Evolutionary conservation across 495 filamentous ascomycete species (phyloP).

Genomic region (Bombardia bombarda): DNA sequence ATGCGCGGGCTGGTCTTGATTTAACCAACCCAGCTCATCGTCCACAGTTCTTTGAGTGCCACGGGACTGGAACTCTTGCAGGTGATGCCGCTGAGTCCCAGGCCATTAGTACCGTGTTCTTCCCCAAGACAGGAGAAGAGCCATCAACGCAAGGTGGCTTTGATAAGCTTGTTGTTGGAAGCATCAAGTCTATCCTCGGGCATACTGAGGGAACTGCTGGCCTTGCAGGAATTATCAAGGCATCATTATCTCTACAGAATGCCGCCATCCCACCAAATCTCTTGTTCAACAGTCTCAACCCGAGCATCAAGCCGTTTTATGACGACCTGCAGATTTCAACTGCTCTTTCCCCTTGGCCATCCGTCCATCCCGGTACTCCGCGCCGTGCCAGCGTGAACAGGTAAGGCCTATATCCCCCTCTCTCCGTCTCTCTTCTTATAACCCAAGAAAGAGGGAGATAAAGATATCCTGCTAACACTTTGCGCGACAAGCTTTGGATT

Average conservation of each 20-base stretch:
- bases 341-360: slow-evolving; percentile 1
- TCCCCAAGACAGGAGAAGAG: not conserved
- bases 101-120: slow-evolving; percentile 36
- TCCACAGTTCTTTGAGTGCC: slow-evolving; percentile 40
- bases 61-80: slow-evolving; percentile 16
- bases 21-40: slow-evolving; percentile 15
- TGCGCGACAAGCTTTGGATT: too few species aligned
- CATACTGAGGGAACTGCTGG: too few species aligned
- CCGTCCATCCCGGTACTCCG: not conserved
- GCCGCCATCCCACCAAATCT: slow-evolving; percentile 35
- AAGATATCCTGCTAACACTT: too few species aligned
- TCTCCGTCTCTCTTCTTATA: too few species aligned
- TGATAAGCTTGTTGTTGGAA: slow-evolving; percentile 41
- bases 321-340: slow-evolving; percentile 16
- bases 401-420: too few species aligned
- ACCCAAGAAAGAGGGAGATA: too few species aligned
- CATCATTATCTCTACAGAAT: slow-evolving; percentile 38
- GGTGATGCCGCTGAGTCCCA: slow-evolving; percentile 11
- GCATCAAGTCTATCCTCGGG: slow-evolving; percentile 49
- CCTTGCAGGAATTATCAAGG: slow-evolving; percentile 45
- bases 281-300: slow-evolving; percentile 40
- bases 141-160: slow-evolving; percentile 11
- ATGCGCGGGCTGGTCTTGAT: slow-evolving; percentile 36
- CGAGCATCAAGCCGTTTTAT: slow-evolving; percentile 20
- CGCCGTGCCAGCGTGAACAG: slow-evolving; percentile 8